These are phyloP conservation scores for Aspergillus hancockii DNA, from an alignment of 495 filamentous ascomycete genomes.

Conservation along the genomic window DNA sequence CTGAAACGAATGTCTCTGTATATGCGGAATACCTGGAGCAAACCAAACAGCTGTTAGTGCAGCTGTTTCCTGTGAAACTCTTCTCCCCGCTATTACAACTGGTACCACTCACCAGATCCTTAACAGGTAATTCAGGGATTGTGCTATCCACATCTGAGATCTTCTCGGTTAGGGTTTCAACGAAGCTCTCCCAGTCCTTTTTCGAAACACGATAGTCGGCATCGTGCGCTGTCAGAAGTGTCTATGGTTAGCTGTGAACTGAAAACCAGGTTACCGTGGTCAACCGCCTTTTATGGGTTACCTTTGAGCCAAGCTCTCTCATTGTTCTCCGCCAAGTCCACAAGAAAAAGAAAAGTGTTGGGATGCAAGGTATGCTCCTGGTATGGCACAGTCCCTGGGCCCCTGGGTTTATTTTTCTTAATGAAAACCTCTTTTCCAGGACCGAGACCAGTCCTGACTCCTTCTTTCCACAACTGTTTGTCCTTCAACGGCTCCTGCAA, in stretches of 20 bases:
- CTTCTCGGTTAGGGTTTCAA: slow-evolving; percentile 67
- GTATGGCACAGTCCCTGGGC: slow-evolving; percentile 66
- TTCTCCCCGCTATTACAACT: not conserved
- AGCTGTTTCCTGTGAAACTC: not conserved
- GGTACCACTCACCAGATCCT: slow-evolving; percentile 64
- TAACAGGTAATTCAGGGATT: slow-evolving; percentile 77
- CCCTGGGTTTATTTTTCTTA: slow-evolving; percentile 67
- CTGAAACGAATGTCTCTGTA: slow-evolving; percentile 80
- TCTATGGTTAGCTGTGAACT: slow-evolving; percentile 13
- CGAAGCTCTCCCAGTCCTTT: slow-evolving; percentile 76
- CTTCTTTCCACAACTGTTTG: slow-evolving; percentile 59
- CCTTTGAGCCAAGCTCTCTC: slow-evolving; percentile 79
- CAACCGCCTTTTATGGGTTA: slow-evolving; percentile 31
- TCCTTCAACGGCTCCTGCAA: slow-evolving; percentile 30
- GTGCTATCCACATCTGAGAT: slow-evolving; percentile 72
- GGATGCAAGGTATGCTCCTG: slow-evolving; percentile 69
- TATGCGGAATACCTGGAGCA: slow-evolving; percentile 70
- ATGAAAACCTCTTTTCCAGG: slow-evolving; percentile 68
- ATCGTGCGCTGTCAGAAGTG: slow-evolving; percentile 61
- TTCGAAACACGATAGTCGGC: slow-evolving; percentile 72
- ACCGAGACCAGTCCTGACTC: slow-evolving; percentile 55
- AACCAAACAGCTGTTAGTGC: slow-evolving; percentile 11
- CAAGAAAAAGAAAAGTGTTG: slow-evolving; percentile 78
- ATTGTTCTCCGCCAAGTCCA: slow-evolving; percentile 76
- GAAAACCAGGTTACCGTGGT: not conserved